Evolutionary conservation across 345 rosid species (phyloP).

Genomic region (Passiflora organensis): DNA sequence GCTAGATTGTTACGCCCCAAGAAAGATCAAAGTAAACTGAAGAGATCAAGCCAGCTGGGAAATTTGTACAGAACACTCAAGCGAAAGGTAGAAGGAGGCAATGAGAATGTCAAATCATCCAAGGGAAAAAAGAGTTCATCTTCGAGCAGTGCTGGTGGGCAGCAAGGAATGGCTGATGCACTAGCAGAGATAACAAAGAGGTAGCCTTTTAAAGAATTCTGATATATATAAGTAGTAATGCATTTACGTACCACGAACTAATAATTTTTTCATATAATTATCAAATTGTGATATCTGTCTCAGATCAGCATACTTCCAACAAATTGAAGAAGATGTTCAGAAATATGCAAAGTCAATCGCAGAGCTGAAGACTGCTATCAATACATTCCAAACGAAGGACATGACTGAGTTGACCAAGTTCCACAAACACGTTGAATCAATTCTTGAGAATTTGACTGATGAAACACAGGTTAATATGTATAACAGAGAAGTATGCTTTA

Average conservation of each 20-base stretch:
- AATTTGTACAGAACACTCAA: slow-evolving; percentile 65
- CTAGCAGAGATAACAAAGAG: slow-evolving; percentile 90
- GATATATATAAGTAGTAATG: neutral
- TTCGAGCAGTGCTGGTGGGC: slow-evolving; percentile 37
- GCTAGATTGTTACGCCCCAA: slow-evolving; percentile 57
- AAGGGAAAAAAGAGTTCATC: slow-evolving; percentile 32
- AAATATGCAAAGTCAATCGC: slow-evolving; percentile 51
- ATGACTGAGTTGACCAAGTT: slow-evolving; percentile 69
- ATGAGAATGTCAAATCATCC: slow-evolving; percentile 29
- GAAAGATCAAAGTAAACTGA: slow-evolving; percentile 65
- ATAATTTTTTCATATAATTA: no score
- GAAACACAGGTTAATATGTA: slow-evolving; percentile 66
- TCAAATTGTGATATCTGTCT: no score
- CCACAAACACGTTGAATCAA: slow-evolving; percentile 65
- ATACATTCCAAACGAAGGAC: slow-evolving; percentile 65
- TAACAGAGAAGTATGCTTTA: neutral
- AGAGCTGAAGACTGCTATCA: slow-evolving; percentile 49
- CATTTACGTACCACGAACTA: no score
- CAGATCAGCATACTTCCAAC: slow-evolving; percentile 86
- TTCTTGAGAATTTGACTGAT: slow-evolving; percentile 78
- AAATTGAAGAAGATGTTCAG: slow-evolving; percentile 77
- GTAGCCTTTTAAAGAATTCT: slow-evolving; percentile 18
- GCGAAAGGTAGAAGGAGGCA: slow-evolving; percentile 70
- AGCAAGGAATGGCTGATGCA: slow-evolving; percentile 98
- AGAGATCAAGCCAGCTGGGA: slow-evolving; percentile 74